Evolutionary conservation across 2,329 filamentous ascomycete species (phyloP).

Genomic region (Dothideomycetes sp.): DNA sequence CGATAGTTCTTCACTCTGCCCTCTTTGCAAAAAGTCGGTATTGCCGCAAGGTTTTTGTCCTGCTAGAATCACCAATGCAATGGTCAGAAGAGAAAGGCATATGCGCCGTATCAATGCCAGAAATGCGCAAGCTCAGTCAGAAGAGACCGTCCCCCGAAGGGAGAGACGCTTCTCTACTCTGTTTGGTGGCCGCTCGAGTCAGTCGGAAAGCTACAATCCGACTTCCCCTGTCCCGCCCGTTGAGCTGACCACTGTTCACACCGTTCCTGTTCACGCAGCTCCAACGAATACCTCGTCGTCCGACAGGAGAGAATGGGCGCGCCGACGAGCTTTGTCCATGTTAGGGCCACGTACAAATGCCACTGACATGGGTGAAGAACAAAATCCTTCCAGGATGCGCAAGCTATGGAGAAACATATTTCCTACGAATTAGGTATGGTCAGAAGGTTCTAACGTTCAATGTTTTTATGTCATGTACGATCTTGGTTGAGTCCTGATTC

Average conservation of each 20-base stretch:
- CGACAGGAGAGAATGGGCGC: slow-evolving; percentile 36
- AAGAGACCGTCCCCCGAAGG: neutral
- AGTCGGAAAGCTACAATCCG: neutral
- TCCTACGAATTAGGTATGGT: no score
- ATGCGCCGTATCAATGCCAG: slow-evolving; percentile 50
- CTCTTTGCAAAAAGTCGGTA: slow-evolving; percentile 78
- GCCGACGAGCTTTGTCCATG: slow-evolving; percentile 36
- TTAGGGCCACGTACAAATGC: slow-evolving; percentile 26
- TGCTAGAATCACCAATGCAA: slow-evolving; percentile 64
- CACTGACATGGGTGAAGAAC: slow-evolving; percentile 23
- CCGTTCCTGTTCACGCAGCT: neutral
- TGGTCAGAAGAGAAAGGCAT: slow-evolving; percentile 73
- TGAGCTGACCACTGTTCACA: slow-evolving; percentile 10
- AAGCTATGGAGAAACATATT: slow-evolving; percentile 5
- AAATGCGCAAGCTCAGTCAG: slow-evolving; percentile 22
- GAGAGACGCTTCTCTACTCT: neutral
- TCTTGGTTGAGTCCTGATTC: no score
- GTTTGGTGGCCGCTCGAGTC: neutral
- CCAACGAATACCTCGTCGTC: slow-evolving; percentile 4
- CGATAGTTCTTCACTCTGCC: slow-evolving; percentile 75
- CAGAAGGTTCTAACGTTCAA: no score
- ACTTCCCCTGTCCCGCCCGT: neutral
- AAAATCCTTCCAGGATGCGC: neutral
- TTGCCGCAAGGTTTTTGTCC: slow-evolving; percentile 55
- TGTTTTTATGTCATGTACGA: no score